Conservation (phyloP, 192 early-diverging fungal genomes). For the Umbelopsis ramanniana region DNA sequence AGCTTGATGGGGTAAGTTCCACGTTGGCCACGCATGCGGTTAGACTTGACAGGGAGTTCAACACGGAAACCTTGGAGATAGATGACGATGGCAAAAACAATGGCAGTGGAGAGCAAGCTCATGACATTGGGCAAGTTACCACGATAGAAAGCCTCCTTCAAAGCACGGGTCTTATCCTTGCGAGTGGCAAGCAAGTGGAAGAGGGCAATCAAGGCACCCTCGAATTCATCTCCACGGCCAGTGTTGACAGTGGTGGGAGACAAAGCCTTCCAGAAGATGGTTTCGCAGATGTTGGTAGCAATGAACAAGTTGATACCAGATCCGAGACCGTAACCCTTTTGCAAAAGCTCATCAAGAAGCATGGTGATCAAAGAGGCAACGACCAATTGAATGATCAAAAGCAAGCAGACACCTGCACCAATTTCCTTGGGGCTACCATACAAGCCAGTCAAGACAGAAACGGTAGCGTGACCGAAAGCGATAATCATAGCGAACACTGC, state of each 20-base stretch:
- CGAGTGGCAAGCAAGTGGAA: conserved; percentile 96
- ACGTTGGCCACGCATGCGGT: conserved; percentile 93
- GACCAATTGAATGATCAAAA: conserved; percentile 96
- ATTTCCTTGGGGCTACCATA: conserved; percentile 97
- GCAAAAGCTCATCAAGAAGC: conserved; percentile 97
- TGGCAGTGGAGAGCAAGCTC: conserved; percentile 88
- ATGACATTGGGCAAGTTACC: conserved; percentile 84
- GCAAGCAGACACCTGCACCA: conserved; percentile 94
- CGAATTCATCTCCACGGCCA: conserved; percentile 97
- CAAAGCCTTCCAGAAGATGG: conserved; percentile 99
- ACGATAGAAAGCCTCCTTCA: conserved; percentile 98
- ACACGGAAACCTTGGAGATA: conserved; percentile 99
- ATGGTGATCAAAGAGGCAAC: conserved; percentile 97
- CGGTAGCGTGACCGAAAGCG: conserved; percentile 97
- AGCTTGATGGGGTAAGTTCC: conserved; percentile 99
- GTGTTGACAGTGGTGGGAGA: conserved; percentile 97
- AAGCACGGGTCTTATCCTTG: conserved; percentile 93
- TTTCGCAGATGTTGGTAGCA: conserved; percentile 99
- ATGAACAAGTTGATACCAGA: conserved; percentile 99
- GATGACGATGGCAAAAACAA: conserved; percentile 88
- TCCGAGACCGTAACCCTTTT: conserved; percentile 99
- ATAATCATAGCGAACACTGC: conserved; percentile 98
- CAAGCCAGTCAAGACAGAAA: conserved; percentile 97
- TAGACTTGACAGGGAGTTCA: conserved; percentile 98
- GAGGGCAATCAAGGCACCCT: conserved; percentile 95